Evolutionary conservation across 176 grass and related monocot species (phyloP).

Genomic region (Areca catechu): DNA sequence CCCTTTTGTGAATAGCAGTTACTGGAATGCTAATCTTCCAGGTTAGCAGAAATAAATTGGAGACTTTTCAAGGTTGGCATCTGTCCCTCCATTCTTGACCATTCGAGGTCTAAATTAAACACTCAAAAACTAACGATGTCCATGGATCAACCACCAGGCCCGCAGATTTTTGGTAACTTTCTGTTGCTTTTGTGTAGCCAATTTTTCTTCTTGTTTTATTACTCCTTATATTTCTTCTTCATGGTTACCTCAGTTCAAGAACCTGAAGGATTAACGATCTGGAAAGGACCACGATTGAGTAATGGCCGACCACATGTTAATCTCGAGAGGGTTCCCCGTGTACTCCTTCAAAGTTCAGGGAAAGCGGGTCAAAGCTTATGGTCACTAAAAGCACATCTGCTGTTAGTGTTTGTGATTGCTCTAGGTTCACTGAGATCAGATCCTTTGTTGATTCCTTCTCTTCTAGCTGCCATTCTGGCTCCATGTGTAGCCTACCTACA

Average conservation of each 20-base stretch:
- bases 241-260: slow-evolving; percentile 40
- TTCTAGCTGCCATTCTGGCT: slow-evolving; percentile 50
- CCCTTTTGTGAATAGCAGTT: too few relatives aligned
- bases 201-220: too few relatives aligned
- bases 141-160: too few relatives aligned
- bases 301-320: slow-evolving; percentile 45
- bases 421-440: slow-evolving; percentile 39
- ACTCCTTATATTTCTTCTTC: too few relatives aligned
- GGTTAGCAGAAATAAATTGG: too few relatives aligned
- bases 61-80: too few relatives aligned
- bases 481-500: slow-evolving; percentile 68
- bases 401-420: slow-evolving; percentile 54
- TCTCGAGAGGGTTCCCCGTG: slow-evolving; percentile 44
- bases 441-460: slow-evolving; percentile 66
- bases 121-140: too few relatives aligned
- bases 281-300: slow-evolving; percentile 59
- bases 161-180: too few relatives aligned
- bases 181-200: too few relatives aligned
- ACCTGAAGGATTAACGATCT: slow-evolving; percentile 68
- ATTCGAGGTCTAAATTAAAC: too few relatives aligned
- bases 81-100: too few relatives aligned
- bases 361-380: slow-evolving; percentile 51
- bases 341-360: slow-evolving; percentile 42
- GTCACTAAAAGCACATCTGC: slow-evolving; percentile 35
- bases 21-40: too few relatives aligned